Evolutionary conservation across 1,284 basidiomycete species (phyloP).

Genomic region (Ustilago trichophora): DNA sequence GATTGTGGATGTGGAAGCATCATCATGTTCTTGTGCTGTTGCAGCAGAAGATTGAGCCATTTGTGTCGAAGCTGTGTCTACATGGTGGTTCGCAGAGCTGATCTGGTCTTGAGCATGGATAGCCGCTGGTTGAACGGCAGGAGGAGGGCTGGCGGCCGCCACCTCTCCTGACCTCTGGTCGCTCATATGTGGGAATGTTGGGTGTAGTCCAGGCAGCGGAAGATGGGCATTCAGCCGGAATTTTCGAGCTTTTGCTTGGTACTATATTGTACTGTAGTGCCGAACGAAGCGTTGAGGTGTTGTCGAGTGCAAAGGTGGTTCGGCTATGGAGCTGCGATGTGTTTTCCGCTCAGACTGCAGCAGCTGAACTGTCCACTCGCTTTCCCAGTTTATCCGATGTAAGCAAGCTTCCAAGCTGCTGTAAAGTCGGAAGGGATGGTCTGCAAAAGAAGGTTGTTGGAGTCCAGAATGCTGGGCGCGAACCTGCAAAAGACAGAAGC

Average conservation of each 20-base stretch:
- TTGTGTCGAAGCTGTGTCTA: background rate
- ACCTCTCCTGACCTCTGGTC: conserved; percentile 28
- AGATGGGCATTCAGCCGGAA: conserved; percentile 7
- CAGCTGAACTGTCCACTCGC: no score
- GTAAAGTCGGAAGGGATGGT: no score
- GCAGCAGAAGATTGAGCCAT: background rate
- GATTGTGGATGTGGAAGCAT: conserved; percentile 1
- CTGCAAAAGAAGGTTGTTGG: no score
- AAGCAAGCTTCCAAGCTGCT: no score
- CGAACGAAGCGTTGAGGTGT: no score
- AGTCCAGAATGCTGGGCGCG: no score
- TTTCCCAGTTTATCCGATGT: no score
- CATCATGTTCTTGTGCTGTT: background rate
- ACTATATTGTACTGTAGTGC: no score
- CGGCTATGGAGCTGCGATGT: no score
- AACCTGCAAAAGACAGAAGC: no score
- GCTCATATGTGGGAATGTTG: conserved; percentile 24
- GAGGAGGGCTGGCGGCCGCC: conserved; percentile 28
- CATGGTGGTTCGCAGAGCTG: background rate
- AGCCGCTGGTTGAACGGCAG: conserved; percentile 7
- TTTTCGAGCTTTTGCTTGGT: background rate
- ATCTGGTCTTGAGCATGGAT: conserved; percentile 2
- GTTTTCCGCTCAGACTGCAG: no score
- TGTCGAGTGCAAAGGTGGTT: no score
- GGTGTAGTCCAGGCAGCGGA: background rate